These are phyloP conservation scores for Eutrema japonicum DNA, from an alignment of 345 rosid species.

Conservation along the genomic window DNA sequence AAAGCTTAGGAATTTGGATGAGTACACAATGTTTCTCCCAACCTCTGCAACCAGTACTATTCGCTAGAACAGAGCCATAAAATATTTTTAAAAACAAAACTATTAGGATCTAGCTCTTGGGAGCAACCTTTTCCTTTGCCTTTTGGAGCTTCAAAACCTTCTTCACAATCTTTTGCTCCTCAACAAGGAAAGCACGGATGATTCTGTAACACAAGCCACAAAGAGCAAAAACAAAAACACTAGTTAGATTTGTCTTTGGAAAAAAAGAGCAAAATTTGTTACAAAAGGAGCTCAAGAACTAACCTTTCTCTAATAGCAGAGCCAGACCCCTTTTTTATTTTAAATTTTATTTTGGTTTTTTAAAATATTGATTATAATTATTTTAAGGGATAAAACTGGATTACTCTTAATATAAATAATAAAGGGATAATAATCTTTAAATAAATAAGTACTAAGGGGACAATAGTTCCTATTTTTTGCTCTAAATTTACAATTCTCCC, in stretches of 20 bases:
- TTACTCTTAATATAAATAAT: too few relatives aligned
- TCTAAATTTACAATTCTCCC: too few relatives aligned
- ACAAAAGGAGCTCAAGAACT: not conserved
- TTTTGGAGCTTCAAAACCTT: conserved; percentile 78
- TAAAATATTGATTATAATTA: too few relatives aligned
- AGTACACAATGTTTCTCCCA: conserved; percentile 32
- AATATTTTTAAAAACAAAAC: conserved; percentile 1
- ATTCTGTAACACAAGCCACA: conserved; percentile 47
- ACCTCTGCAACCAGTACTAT: conserved; percentile 35
- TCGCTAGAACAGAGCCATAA: too few relatives aligned
- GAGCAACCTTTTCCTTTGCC: conserved; percentile 68
- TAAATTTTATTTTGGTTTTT: too few relatives aligned
- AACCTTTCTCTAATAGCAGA: conserved; percentile 91
- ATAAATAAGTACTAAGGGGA: too few relatives aligned
- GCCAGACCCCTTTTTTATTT: too few relatives aligned
- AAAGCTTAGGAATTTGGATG: conserved; percentile 26
- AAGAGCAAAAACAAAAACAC: not conserved
- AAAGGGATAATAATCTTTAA: too few relatives aligned
- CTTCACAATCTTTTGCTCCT: conserved; percentile 87
- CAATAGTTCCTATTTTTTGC: too few relatives aligned
- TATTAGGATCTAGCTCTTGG: conserved; percentile 47
- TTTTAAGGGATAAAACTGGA: too few relatives aligned
- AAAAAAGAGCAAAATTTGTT: not conserved
- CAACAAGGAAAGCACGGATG: conserved; percentile 76
- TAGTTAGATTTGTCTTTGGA: not conserved